Base-by-base conservation (phyloP, 2,329 filamentous ascomycete genomes). In the Ophiognomonia clavigignenti-juglandacearum region DNA sequence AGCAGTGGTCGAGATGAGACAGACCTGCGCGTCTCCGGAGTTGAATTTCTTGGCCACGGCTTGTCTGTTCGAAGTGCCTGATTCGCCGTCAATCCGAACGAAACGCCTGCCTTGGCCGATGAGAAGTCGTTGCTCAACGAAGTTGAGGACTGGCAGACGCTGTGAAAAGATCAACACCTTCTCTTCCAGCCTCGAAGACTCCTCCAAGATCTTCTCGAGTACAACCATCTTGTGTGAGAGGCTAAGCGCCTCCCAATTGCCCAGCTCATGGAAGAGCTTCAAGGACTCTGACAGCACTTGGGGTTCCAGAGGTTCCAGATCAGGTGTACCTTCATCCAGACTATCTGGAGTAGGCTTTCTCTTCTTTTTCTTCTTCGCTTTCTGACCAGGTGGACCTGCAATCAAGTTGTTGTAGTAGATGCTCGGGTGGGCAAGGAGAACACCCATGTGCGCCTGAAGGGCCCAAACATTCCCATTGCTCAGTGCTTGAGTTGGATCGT, bases 141-240 rank as follows among this genome's bases (percentile, higher is more conserved):
- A 92, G 55, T 90, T 60, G 5, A 96, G 68, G 0, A 85, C 86
- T 0, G 70, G 67, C 10, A 89, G 70, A 13, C 82, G 86, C 45
- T 89, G 85, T 0, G 85, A 87, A 58, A 96, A 96, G 0, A 96
- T 69, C 1, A 96, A 72, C 1, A 90, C 77, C 58, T 90, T 90
- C 62, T 96, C 91, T 1, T 74, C 73, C 0, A 72, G 65, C 1
- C 61, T 60, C 32, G 74, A 76, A 6, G 84, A 83, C 53, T 84
- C 74, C 19, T 83, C 70, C 0, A 96, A 63, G 41, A 96, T 92
- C 38, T 74, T 66, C 36, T 80, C 66, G n/a, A 95, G 67, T 6
- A 91, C 68, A 11, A 70, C 57, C 6, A 85, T 77, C 59, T 93
- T 92, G 59, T 82, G 75, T 1, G 89, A 95, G 11, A 83, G 63